These are phyloP conservation scores for Cetraspora pellucida DNA, from an alignment of 192 early-diverging fungal species.

Conservation along the genomic window DNA sequence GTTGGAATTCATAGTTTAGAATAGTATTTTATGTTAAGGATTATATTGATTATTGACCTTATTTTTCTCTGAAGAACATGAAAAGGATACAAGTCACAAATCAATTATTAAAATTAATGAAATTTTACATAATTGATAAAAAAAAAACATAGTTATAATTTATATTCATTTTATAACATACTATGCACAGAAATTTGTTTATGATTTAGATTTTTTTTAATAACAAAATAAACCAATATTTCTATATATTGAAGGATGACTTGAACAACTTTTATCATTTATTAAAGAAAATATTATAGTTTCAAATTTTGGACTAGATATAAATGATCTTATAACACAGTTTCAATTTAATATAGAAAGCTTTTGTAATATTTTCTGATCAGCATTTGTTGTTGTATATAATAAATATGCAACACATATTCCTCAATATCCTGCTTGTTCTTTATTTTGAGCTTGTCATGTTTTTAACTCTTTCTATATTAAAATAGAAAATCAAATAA, in stretches of 20 bases:
- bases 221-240: neutral
- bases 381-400: neutral
- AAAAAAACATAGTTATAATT: no score
- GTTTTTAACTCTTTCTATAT: constrained; percentile 10
- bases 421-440: neutral
- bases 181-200: neutral
- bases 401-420: constrained; percentile 6
- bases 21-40: neutral
- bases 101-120: no score
- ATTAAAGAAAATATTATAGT: neutral
- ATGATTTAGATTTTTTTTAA: neutral
- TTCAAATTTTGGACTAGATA: neutral
- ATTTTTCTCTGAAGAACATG: constrained; percentile 13
- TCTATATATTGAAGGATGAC: neutral
- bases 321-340: neutral
- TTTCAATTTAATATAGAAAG: neutral
- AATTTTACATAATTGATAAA: no score
- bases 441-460: neutral
- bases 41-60: constrained; percentile 7
- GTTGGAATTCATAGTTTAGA: no score
- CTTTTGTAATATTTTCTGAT: neutral
- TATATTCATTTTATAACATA: no score
- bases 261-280: constrained; percentile 10
- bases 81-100: neutral
- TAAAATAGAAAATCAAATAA: neutral